Evolutionary conservation across 2,329 filamentous ascomycete genomes (phyloP), one percentile per base, ranked within the genome.

Genomic region (Davidsoniella virescens): DNA sequence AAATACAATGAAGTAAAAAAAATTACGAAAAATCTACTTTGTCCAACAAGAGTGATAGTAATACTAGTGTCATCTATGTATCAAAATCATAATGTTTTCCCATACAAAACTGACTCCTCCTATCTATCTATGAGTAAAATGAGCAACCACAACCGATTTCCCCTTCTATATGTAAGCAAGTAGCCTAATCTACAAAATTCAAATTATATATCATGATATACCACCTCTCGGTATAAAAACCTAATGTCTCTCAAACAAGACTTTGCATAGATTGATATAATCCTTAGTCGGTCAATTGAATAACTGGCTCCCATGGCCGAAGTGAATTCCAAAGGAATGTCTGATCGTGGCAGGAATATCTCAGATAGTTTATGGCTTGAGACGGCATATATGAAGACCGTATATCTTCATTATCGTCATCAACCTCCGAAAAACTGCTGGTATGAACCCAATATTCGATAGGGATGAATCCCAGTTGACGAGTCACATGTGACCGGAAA

Each of bases 231-330:
- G 20, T 23, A 23, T 23, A 23, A 23, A 23, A 23, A 5, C 20
- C 20, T 23, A 23, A 4, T 23, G 20, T 23, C 20, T 23, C 20
- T 23, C 20, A 23, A 23, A 23, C 20, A 23, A 23, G 20, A 23
- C 20, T 23, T 23, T 23, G 20, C 20, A 5, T 5, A 23, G 4
- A 23, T 23, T 33, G 29, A 33, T 43, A 43, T 18, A 23, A 4
- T 5, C 20, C 2, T 43, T 23, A 43, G 7, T 43, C 41, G 14
- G 18, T 25, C 41, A 64, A 65, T 54, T 62, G 64, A n/a, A 67
- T 61, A 62, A 68, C 65, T 7, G 66, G 66, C 54, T 68, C 66
- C 66, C 66, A 68, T 36, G 66, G 66, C 29, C 59, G 57, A 14
- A 62, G 59, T 55, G 64, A 53, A 52, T 68, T 66, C 66, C 66